Conservation (phyloP, 2,329 filamentous ascomycete genomes). For the Epicoccum sorghinum region DNA sequence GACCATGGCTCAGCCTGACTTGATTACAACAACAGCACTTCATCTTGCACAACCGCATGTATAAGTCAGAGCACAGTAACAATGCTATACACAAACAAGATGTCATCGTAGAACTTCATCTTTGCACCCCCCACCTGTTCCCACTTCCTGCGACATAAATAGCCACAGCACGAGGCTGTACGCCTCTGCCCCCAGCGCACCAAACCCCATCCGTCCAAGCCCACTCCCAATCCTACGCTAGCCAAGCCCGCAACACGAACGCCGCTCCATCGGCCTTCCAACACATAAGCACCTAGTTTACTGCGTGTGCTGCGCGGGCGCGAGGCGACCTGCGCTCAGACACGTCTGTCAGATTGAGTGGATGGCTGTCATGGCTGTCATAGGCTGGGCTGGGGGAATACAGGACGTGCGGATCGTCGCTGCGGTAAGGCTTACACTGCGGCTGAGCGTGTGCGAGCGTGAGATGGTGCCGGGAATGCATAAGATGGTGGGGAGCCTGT, state of each 20-base stretch:
- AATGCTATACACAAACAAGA: too few relatives aligned
- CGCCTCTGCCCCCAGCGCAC: background rate
- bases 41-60: too few relatives aligned
- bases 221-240: background rate
- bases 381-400: background rate
- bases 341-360: too few relatives aligned
- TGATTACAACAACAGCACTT: too few relatives aligned
- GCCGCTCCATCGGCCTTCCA: background rate
- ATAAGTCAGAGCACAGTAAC: too few relatives aligned
- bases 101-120: too few relatives aligned
- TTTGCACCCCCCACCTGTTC: too few relatives aligned
- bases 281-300: constrained; percentile 7
- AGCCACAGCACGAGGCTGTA: constrained; percentile 6
- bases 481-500: constrained; percentile 4
- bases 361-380: background rate
- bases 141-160: background rate
- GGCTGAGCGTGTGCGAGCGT: background rate
- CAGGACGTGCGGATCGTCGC: background rate
- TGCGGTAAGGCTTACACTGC: background rate
- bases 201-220: background rate
- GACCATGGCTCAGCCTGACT: too few relatives aligned
- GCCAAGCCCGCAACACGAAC: background rate
- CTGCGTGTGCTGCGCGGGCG: too few relatives aligned
- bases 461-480: constrained; percentile 3
- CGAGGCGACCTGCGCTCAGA: constrained; percentile 3